Base-by-base conservation (phyloP, 164 flowering plant genomes). In the Kingdonia uniflora region DNA sequence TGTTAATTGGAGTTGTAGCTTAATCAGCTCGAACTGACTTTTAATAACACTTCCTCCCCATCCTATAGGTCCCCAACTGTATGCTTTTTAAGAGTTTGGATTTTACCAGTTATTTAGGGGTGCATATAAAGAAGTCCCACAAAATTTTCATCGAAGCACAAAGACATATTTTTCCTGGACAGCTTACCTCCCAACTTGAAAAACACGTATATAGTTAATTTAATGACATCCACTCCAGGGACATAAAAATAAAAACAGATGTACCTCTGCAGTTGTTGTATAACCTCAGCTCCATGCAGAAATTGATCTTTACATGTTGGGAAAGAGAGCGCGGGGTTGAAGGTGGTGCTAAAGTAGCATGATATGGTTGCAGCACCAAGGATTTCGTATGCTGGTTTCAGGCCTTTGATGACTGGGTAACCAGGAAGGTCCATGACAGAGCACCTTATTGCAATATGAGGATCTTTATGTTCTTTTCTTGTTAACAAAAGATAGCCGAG, bases 361-460 rank as follows among this genome's bases (percentile, higher is more conserved):
- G 90, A 71, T 62, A 80, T 71, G 38, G 72, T 77, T 54, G 77
- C 90, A 52, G 86, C 85, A 57, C 90, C 92, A 65, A 79, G 60
- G 49, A 83, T 69, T 69, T 87, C 88, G 61, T 20, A 61, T 35
- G 78, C 75, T 33, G 85, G 71, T 73, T 60, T 82, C 19, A 73
- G 51, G 48, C 73, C 80, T 51, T 65, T 68, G 12, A 59, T 54
- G 49, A 52, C 47, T 19, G 54, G 49, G 61, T 12, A 15, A 43
- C 68, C 69, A 56, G 69, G 63, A 33, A 47, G 61, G 19, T 71
- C 72, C 22, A 71, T 20, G 39, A 53, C 55, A 56, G 71, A 60
- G 61, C 92, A 87, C 61, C 84, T 75, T 41, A 68, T 67, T 39
- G 82, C 75, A 43, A 54, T 46, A 44, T 75, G 89, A 40, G 62